phyloP scores from a whole-genome alignment of 768 basidiomycete genomes.

The Vishniacozyma victoriae region DNA sequence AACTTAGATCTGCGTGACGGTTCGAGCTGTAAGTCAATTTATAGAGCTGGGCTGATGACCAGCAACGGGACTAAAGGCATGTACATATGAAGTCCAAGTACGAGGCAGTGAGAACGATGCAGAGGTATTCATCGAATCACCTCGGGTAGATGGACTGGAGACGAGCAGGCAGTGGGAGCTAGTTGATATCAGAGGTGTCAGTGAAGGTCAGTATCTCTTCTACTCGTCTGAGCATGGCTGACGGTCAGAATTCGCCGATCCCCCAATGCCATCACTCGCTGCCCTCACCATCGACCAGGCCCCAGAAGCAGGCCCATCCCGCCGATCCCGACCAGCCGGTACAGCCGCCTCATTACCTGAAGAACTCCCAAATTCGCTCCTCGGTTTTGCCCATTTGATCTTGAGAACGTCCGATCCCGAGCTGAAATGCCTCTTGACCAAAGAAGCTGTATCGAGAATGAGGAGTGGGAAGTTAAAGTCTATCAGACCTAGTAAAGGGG shows the following conservation, averaged over 20 bases:
- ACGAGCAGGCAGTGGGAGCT: conserved; percentile 24
- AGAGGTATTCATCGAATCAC: conserved; percentile 27
- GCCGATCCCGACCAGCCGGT: too few species aligned
- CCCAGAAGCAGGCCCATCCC: neutral
- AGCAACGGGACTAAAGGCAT: conserved; percentile 32
- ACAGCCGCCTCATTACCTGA: conserved; percentile 3
- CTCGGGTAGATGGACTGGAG: conserved; percentile 7
- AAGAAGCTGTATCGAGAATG: conserved; percentile 64
- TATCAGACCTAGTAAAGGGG: conserved; percentile 53
- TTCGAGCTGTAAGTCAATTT: conserved; percentile 19
- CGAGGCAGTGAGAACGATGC: conserved; percentile 10
- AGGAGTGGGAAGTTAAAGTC: conserved; percentile 63
- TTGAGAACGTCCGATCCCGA: conserved; percentile 67
- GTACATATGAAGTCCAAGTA: conserved; percentile 31
- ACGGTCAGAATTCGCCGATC: conserved; percentile 59
- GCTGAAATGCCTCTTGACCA: conserved; percentile 57
- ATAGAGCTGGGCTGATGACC: neutral
- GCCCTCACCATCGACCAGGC: conserved; percentile 8
- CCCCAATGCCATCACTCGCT: conserved; percentile 50
- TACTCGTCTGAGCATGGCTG: conserved; percentile 8
- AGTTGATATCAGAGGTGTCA: conserved; percentile 34
- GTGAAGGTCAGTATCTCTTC: conserved; percentile 23
- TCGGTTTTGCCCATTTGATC: conserved; percentile 73
- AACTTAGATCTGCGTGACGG: conserved; percentile 19
- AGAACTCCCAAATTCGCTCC: conserved; percentile 57